These are phyloP conservation scores for Wickerhamiella vanderwaltii DNA, from an alignment of 805 yeast species.

Conservation along the genomic window DNA sequence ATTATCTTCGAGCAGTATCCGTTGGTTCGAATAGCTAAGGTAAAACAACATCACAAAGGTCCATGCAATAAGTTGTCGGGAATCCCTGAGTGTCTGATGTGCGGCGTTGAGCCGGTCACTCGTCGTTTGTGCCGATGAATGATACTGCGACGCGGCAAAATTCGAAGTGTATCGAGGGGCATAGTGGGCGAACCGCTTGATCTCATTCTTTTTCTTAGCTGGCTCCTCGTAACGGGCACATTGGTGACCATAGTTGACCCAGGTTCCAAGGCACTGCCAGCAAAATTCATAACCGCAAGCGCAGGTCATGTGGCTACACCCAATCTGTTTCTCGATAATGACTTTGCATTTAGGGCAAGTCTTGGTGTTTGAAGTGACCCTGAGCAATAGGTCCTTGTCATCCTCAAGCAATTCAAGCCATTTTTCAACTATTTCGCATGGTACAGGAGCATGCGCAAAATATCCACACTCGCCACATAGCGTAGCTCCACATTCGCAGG, in stretches of 20 bases:
- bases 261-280: conserved; percentile 57
- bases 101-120: conserved; percentile 44
- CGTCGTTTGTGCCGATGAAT: conserved; percentile 43
- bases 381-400: conserved; percentile 77
- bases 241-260: conserved; percentile 9
- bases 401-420: conserved; percentile 77
- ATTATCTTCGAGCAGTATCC: conserved; percentile 54
- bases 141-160: neutral
- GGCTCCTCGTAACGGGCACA: conserved; percentile 2
- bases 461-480: conserved; percentile 69
- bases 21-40: conserved; percentile 39
- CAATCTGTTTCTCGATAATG: conserved; percentile 84
- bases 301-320: conserved; percentile 95
- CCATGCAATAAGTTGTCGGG: conserved; percentile 79
- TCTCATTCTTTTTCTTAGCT: neutral
- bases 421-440: conserved; percentile 50
- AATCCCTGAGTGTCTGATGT: conserved; percentile 47
- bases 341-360: conserved; percentile 74
- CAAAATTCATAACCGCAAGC: conserved; percentile 72
- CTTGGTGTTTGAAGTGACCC: conserved; percentile 79
- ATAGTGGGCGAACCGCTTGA: conserved; percentile 12
- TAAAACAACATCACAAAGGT: conserved; percentile 73
- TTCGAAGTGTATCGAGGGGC: conserved; percentile 11
- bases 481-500: conserved; percentile 51
- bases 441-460: conserved; percentile 76